Evolutionary conservation across 768 basidiomycete species (phyloP), one percentile per base, ranked within the genome.

Genomic region (Russula compacta): DNA sequence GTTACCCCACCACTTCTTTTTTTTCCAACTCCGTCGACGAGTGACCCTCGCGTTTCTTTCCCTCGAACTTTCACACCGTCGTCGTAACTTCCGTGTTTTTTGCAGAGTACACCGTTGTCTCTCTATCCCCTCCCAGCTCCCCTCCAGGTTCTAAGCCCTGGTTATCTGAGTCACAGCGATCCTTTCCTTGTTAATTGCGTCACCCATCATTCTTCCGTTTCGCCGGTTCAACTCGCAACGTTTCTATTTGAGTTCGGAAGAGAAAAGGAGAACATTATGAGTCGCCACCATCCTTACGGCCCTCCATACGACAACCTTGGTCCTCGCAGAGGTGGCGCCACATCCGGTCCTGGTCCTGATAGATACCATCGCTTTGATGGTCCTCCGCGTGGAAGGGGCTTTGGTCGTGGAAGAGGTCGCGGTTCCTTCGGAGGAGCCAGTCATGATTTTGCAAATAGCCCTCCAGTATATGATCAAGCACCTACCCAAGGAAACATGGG

Each of bases 211-310:
- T 47, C 61, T 50, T 46, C 58, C 47, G 49, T 61, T 51, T 50
- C 61, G 44, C 63, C 47, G 40, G 39, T 42, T 51, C 60, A 59
- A 53, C 57, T 58, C 40, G 53, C 64, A 64, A 59, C 60, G 29
- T 58, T 58, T 42, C 56, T 63, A 29, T 38, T 51, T 65, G 63
- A 69, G 63, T 54, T 64, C 17, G 70, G 71, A 71, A 72, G 60
- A 69, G 47, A 53, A 50, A 64, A 53, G 29, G 56, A 48, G 35
- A 48, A 17, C 51, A 29, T 65, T 58, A 92, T 93, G 90, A 89
- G 91, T 75, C 88, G 90, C 70, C 90, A 92, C 75, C 89, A 92
- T 81, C 91, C 91, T 29, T 93, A 93, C 75, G 82, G 82, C 66
- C 75, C 76, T 11, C 59, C 53, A 42, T 59, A 65, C 64, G 66